Conservation (phyloP, 805 yeast genomes). For the Komagataella mondaviorum region DNA sequence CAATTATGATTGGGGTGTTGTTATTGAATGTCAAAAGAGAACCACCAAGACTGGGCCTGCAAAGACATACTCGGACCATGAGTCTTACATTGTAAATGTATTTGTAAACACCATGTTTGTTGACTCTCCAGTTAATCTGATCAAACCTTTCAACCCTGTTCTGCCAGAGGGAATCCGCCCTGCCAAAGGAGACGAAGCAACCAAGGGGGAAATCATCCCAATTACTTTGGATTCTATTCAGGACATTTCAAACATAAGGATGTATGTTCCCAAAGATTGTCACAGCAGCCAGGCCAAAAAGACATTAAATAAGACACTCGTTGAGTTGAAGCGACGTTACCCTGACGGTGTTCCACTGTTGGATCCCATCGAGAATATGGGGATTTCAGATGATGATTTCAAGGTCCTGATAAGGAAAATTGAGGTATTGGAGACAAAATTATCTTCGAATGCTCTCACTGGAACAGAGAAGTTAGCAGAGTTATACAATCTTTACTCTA, state of each 20-base stretch:
- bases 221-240: conserved; percentile 69
- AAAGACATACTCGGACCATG: conserved; percentile 65
- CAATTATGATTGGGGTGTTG: conserved; percentile 96
- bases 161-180: conserved; percentile 87
- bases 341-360: conserved; percentile 86
- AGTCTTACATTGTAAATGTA: conserved; percentile 78
- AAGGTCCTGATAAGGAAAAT: conserved; percentile 57
- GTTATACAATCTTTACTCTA: conserved; percentile 49
- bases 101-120: conserved; percentile 65
- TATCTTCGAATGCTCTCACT: conserved; percentile 55
- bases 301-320: conserved; percentile 55
- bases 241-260: conserved; percentile 66
- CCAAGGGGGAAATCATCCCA: conserved; percentile 70
- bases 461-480: conserved; percentile 47
- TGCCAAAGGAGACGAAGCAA: conserved; percentile 54
- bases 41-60: conserved; percentile 42
- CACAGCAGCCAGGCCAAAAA: conserved; percentile 32
- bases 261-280: conserved; percentile 59
- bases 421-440: conserved; percentile 67
- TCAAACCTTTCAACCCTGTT: conserved; percentile 65
- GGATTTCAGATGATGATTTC: conserved; percentile 76
- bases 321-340: conserved; percentile 70
- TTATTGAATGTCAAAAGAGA: conserved; percentile 65
- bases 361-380: conserved; percentile 89
- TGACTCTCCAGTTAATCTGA: conserved; percentile 74